phyloP scores from a whole-genome alignment of 352 stramenopile species.

The Globisporangium polare region DNA sequence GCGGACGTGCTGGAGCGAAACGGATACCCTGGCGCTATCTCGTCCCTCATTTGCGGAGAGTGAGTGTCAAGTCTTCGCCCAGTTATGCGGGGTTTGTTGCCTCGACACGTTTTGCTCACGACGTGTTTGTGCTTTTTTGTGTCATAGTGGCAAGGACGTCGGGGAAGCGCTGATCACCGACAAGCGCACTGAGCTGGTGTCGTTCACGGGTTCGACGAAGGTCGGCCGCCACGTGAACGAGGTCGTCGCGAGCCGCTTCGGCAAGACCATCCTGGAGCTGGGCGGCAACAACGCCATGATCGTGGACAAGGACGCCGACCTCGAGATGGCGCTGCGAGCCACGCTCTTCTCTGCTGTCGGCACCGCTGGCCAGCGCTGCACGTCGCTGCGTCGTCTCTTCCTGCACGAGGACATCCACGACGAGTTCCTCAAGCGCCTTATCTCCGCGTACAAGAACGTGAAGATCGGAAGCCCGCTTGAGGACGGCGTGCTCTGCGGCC shows the following conservation, averaged over 20 bases:
- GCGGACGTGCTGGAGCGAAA: conserved; percentile 86
- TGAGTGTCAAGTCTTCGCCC: conserved; percentile 10
- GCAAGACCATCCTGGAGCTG: conserved; percentile 90
- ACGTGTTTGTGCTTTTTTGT: neutral
- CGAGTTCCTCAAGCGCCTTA: conserved; percentile 80
- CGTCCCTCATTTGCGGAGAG: conserved; percentile 79
- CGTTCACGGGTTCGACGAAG: conserved; percentile 89
- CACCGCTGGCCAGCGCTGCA: conserved; percentile 91
- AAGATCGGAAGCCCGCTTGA: conserved; percentile 89
- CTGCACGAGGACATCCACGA: conserved; percentile 91
- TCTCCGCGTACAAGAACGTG: conserved; percentile 84
- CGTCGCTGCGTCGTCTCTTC: conserved; percentile 88
- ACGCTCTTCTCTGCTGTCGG: conserved; percentile 91
- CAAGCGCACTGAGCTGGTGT: conserved; percentile 86
- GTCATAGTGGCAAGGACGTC: conserved; percentile 58
- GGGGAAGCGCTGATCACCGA: conserved; percentile 85
- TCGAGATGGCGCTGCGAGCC: conserved; percentile 88
- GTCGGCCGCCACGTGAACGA: conserved; percentile 86
- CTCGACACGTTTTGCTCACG: neutral
- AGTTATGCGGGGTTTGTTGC: neutral
- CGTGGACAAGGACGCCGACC: conserved; percentile 88
- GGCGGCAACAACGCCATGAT: conserved; percentile 94
- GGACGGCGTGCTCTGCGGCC: conserved; percentile 80
- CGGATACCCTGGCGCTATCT: conserved; percentile 76
- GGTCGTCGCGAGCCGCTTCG: conserved; percentile 86